phyloP scores from a whole-genome alignment of 345 rosid species.

The Abelmoschus esculentus region DNA sequence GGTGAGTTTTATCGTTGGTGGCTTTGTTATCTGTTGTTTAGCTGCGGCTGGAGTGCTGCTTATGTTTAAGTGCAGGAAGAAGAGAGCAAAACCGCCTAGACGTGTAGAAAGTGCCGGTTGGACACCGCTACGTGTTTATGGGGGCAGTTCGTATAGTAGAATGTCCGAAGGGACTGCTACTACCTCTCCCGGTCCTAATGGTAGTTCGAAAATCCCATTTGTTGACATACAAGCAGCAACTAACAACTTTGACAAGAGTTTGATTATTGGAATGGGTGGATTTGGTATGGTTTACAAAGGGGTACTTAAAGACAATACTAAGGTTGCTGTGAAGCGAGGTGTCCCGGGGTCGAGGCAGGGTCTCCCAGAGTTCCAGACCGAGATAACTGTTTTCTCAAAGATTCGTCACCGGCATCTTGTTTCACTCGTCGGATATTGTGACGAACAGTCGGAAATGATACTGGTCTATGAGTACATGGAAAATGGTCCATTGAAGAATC shows the following conservation, averaged over 20 bases:
- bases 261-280: conserved; percentile 81
- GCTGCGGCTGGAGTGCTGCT: conserved; percentile 26
- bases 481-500: conserved; percentile 77
- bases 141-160: conserved; percentile 67
- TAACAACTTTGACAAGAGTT: conserved; percentile 60
- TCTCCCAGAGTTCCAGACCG: conserved; percentile 87
- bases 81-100: conserved; percentile 33
- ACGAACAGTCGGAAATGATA: conserved; percentile 93
- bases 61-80: conserved; percentile 37
- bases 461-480: conserved; percentile 94
- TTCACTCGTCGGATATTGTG: conserved; percentile 85
- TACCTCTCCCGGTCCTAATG: conserved; percentile 52
- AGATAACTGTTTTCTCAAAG: conserved; percentile 69
- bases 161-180: conserved; percentile 58
- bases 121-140: conserved; percentile 68
- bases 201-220: conserved; percentile 63
- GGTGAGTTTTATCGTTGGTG: conserved; percentile 55
- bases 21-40: conserved; percentile 34
- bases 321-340: conserved; percentile 87
- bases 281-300: conserved; percentile 94
- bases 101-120: conserved; percentile 62
- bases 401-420: conserved; percentile 93
- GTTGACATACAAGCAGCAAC: conserved; percentile 67
- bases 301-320: conserved; percentile 60
- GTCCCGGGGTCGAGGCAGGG: conserved; percentile 93